Evolutionary conservation across 208 protist species (phyloP).

Genomic region (Angomonas ambiguus): DNA sequence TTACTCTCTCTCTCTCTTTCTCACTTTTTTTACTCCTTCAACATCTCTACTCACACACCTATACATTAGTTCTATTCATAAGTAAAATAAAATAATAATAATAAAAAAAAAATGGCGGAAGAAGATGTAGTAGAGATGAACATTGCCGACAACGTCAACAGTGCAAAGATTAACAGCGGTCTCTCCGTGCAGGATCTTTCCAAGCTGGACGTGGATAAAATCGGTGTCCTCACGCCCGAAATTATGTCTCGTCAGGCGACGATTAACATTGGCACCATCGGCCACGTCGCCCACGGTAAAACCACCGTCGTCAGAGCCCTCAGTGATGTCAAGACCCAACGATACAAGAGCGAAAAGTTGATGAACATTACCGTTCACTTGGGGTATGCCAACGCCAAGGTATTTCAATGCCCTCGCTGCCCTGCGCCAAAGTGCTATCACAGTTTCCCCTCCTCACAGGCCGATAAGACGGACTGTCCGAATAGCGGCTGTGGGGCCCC

Average conservation of each 20-base stretch:
- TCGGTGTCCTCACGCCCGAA: constrained; percentile 94
- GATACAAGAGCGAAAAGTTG: constrained; percentile 98
- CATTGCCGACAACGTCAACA: constrained; percentile 13
- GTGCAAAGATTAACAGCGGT: constrained; percentile 20
- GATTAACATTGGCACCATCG: constrained; percentile 99
- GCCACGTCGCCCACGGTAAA: constrained; percentile 99
- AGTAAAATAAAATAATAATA: constrained; percentile 37
- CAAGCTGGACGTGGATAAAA: constrained; percentile 62
- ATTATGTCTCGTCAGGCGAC: constrained; percentile 99
- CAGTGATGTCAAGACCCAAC: constrained; percentile 98
- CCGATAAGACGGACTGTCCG: constrained; percentile 84
- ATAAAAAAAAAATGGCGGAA: constrained; percentile 21
- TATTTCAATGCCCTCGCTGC: constrained; percentile 88
- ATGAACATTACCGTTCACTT: constrained; percentile 99
- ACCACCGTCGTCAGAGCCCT: constrained; percentile 99
- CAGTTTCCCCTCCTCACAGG: constrained; percentile 82
- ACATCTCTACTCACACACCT: constrained; percentile 3
- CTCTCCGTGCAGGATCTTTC: constrained; percentile 76
- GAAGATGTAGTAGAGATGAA: constrained; percentile 21
- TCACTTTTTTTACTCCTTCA: not conserved
- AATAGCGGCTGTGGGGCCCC: constrained; percentile 47
- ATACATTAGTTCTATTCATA: not conserved
- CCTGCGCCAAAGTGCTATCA: constrained; percentile 92
- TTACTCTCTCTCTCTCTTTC: not conserved
- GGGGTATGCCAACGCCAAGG: constrained; percentile 99